Percentiles rank a stretch among this genome's conserved stretches.
phyloP scores from a whole-genome alignment of 345 rosid species.

The Pugionium cornutum region DNA sequence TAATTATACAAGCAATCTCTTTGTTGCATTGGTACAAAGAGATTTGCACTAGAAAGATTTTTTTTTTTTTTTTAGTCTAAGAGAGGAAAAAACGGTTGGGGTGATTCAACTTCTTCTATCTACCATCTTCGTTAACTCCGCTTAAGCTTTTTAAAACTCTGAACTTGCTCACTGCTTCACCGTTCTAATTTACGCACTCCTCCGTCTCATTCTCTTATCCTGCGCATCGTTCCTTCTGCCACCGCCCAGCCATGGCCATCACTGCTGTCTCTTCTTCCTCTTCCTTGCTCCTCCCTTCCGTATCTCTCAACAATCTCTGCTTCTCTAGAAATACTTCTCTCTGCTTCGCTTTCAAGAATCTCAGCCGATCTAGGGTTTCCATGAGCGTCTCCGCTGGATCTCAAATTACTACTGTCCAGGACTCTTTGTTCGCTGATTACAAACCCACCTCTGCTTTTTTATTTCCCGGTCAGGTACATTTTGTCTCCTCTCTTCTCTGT shows the following conservation, averaged over 20 bases:
- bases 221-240: slow-evolving; percentile 36
- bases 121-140: slow-evolving; percentile 51
- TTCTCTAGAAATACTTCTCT: slow-evolving; percentile 36
- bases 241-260: slow-evolving; percentile 33
- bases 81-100: slow-evolving; percentile 17
- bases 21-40: too few relatives aligned
- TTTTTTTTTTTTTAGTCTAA: background rate
- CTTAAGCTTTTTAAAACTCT: slow-evolving; percentile 18
- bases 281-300: slow-evolving; percentile 50
- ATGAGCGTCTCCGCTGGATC: slow-evolving; percentile 72
- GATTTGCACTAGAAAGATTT: too few relatives aligned
- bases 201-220: slow-evolving; percentile 31
- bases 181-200: slow-evolving; percentile 36
- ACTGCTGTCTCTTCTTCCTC: slow-evolving; percentile 47
- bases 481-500: background rate
- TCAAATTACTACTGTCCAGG: slow-evolving; percentile 48
- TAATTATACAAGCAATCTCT: too few relatives aligned
- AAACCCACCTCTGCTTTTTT: slow-evolving; percentile 76
- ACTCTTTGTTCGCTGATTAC: slow-evolving; percentile 71
- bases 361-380: slow-evolving; percentile 59
- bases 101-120: slow-evolving; percentile 37
- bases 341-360: slow-evolving; percentile 38
- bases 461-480: slow-evolving; percentile 90
- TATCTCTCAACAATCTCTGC: slow-evolving; percentile 39
- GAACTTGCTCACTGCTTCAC: slow-evolving; percentile 44